A percentile compares a stretch with the other conserved stretches of the same genome.
These are phyloP conservation scores for Tulasnella sp. DNA, from an alignment of 768 basidiomycete species.

Conservation along the genomic window DNA sequence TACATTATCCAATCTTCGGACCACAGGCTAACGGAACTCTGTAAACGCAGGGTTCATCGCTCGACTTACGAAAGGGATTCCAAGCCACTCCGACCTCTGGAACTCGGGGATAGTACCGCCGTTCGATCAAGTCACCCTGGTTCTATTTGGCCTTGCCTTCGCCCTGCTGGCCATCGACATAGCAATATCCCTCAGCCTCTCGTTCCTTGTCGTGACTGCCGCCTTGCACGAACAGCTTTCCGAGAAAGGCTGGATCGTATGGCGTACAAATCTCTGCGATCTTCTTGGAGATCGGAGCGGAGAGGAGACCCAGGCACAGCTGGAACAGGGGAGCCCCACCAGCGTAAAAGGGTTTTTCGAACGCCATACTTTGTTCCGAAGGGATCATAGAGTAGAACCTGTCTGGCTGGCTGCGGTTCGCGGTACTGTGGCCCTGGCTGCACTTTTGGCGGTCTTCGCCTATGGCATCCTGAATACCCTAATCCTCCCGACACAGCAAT, in stretches of 20 bases:
- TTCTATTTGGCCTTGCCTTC: background rate
- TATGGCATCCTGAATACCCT: background rate
- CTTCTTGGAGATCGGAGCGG: background rate
- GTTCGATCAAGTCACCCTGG: background rate
- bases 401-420: background rate
- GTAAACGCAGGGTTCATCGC: background rate
- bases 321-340: background rate
- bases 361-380: background rate
- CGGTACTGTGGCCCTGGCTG: background rate
- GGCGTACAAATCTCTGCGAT: background rate
- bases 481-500: background rate
- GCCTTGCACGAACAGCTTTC: background rate
- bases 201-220: background rate
- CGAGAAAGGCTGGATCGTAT: background rate
- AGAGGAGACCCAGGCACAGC: background rate
- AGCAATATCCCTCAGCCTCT: background rate
- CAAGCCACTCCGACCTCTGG: background rate
- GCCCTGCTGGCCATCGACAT: background rate
- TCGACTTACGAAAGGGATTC: background rate
- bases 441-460: background rate
- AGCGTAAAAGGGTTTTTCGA: background rate
- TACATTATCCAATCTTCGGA: background rate
- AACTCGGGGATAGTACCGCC: background rate
- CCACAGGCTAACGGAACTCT: background rate
- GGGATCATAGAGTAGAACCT: background rate